phyloP scores from a whole-genome alignment of 352 stramenopile species.

The Elongisporangium prolatum region DNA sequence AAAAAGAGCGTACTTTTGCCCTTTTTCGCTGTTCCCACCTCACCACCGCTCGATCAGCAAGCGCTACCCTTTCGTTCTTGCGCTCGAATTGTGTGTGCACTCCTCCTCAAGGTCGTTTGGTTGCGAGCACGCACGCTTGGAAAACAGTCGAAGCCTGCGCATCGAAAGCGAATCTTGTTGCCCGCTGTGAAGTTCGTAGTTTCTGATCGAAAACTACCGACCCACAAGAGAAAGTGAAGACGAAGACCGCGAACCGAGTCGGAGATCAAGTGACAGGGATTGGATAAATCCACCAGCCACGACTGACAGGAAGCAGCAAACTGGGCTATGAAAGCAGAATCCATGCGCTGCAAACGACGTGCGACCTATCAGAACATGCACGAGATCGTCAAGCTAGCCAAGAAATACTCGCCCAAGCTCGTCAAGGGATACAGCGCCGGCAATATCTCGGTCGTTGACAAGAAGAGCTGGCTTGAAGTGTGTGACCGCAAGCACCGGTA shows the following conservation, averaged over 20 bases:
- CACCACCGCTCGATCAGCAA: too few species aligned
- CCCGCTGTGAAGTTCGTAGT: constrained; percentile 32
- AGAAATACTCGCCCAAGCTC: constrained; percentile 87
- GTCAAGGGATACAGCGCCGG: constrained; percentile 86
- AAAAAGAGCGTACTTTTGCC: too few species aligned
- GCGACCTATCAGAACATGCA: constrained; percentile 85
- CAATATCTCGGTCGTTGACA: constrained; percentile 90
- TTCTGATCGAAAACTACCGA: constrained; percentile 26
- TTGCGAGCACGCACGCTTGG: too few species aligned
- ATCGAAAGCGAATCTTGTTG: too few species aligned
- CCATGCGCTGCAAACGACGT: constrained; percentile 72
- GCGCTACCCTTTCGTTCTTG: too few species aligned
- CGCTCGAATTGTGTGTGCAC: too few species aligned
- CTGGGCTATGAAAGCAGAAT: constrained; percentile 58
- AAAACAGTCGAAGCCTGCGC: too few species aligned
- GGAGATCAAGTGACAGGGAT: constrained; percentile 44
- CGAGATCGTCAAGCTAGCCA: constrained; percentile 85
- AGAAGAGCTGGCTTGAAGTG: constrained; percentile 88
- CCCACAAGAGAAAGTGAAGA: constrained; percentile 34
- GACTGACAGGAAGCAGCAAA: constrained; percentile 1
- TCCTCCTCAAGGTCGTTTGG: too few species aligned
- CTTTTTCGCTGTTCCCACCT: too few species aligned
- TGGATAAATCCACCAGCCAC: constrained; percentile 22
- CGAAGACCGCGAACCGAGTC: constrained; percentile 26
- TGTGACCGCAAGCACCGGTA: constrained; percentile 84